These are phyloP conservation scores for Paraphysoderma sedebokerense DNA, from an alignment of 371 early-diverging fungal species.

Conservation along the genomic window DNA sequence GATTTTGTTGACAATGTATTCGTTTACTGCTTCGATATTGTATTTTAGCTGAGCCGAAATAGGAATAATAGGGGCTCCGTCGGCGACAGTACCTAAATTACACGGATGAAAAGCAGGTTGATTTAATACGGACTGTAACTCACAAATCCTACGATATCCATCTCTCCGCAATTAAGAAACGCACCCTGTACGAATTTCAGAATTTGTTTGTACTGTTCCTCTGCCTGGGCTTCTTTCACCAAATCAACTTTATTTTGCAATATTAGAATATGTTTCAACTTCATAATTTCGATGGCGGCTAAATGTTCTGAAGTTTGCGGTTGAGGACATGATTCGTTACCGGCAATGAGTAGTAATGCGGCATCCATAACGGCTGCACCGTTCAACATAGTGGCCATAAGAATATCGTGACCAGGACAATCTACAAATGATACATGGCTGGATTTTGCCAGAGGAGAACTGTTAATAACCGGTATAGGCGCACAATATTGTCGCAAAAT, in stretches of 20 bases:
- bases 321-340: constrained; percentile 99
- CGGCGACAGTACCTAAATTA: constrained; percentile 67
- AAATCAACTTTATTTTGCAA: constrained; percentile 99
- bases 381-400: constrained; percentile 99
- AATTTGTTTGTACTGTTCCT: constrained; percentile 92
- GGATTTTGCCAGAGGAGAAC: constrained; percentile 4
- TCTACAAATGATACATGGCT: constrained; percentile 99
- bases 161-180: not conserved
- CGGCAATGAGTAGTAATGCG: constrained; percentile 97
- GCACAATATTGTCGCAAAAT: not conserved
- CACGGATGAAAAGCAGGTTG: not conserved
- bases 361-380: constrained; percentile 99
- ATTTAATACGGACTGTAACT: not conserved
- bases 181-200: constrained; percentile 78
- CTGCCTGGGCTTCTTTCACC: constrained; percentile 87
- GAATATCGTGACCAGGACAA: constrained; percentile 99
- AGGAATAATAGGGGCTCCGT: constrained; percentile 96
- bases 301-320: constrained; percentile 99
- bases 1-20: constrained; percentile 97
- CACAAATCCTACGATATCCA: not conserved
- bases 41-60: constrained; percentile 98
- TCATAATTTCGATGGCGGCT: constrained; percentile 99
- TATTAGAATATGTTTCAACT: constrained; percentile 94
- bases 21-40: constrained; percentile 98
- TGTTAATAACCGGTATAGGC: not conserved